Conservation (phyloP, 305 asterid genomes). For the Salvia sclarea region DNA sequence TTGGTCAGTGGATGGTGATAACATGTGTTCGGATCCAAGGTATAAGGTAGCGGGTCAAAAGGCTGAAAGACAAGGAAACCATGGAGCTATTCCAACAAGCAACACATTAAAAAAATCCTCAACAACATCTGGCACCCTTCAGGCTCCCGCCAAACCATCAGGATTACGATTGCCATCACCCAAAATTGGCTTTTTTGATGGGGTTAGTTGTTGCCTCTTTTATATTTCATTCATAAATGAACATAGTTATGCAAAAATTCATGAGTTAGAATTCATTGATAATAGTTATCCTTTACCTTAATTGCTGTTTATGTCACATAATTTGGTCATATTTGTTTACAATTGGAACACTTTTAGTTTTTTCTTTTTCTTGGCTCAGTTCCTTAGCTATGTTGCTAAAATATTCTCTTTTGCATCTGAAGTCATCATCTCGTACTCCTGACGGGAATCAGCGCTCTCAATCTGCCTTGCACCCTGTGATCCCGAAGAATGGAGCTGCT, state of each 20-base stretch:
- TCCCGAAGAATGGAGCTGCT: constrained; percentile 49
- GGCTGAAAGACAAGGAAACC: constrained; percentile 39
- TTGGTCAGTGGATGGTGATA: constrained; percentile 52
- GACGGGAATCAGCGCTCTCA: constrained; percentile 48
- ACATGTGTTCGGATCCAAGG: constrained; percentile 38
- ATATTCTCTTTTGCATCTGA: constrained; percentile 50
- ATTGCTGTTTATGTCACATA: constrained; percentile 15
- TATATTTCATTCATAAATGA: neutral
- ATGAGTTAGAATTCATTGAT: neutral
- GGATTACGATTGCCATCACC: constrained; percentile 95
- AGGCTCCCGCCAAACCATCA: constrained; percentile 65
- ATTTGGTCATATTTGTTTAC: neutral
- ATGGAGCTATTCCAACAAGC: constrained; percentile 35
- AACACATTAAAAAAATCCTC: constrained; percentile 44
- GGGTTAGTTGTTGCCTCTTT: constrained; percentile 59
- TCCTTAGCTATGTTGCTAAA: constrained; percentile 22
- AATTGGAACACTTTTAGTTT: neutral
- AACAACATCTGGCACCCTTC: constrained; percentile 42
- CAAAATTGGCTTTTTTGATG: constrained; percentile 91
- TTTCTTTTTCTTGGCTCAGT: constrained; percentile 6
- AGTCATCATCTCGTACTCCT: constrained; percentile 64
- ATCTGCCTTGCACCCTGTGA: constrained; percentile 37
- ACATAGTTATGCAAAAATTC: constrained; percentile 13
- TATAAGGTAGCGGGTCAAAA: constrained; percentile 40
- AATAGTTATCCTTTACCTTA: constrained; percentile 5